These are phyloP conservation scores for Geranium incanum DNA, from an alignment of 441 rosid species.

Conservation along the genomic window DNA sequence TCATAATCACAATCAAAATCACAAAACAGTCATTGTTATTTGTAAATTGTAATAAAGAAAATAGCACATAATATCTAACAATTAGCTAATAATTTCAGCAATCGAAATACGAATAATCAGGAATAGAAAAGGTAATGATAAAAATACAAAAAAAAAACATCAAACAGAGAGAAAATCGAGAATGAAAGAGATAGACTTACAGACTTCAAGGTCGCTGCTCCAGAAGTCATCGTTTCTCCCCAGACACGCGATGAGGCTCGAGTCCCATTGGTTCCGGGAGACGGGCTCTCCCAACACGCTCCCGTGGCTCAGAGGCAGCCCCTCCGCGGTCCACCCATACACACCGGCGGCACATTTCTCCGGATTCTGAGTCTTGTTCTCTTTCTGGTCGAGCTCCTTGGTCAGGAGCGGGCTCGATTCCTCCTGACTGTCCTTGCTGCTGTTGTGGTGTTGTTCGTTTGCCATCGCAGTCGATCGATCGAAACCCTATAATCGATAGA, in stretches of 20 bases:
- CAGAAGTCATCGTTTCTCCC: slow-evolving; percentile 89
- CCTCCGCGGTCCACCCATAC: slow-evolving; percentile 73
- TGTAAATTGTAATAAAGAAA: background rate
- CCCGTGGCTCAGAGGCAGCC: slow-evolving; percentile 60
- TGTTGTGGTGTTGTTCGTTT: slow-evolving; percentile 19
- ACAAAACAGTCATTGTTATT: background rate
- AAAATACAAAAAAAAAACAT: background rate
- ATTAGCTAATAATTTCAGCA: background rate
- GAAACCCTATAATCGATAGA: background rate
- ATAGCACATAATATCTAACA: background rate
- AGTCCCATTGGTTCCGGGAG: slow-evolving; percentile 66
- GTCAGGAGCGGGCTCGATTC: slow-evolving; percentile 50
- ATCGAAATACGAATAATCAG: background rate
- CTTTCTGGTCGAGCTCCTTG: too few species aligned
- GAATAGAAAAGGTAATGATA: too few species aligned
- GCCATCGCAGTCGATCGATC: slow-evolving; percentile 29
- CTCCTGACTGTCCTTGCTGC: slow-evolving; percentile 25
- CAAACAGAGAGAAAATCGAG: background rate
- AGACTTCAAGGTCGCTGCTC: slow-evolving; percentile 99
- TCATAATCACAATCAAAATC: background rate
- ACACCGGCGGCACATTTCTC: slow-evolving; percentile 20
- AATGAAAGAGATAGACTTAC: slow-evolving; percentile 37
- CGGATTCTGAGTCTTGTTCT: slow-evolving; percentile 1
- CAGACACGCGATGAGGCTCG: slow-evolving; percentile 63
- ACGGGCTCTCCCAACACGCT: slow-evolving; percentile 81